Base-by-base conservation (phyloP, 1,139 yeast species). In the Hemisphaericaspora xylanilytica region DNA sequence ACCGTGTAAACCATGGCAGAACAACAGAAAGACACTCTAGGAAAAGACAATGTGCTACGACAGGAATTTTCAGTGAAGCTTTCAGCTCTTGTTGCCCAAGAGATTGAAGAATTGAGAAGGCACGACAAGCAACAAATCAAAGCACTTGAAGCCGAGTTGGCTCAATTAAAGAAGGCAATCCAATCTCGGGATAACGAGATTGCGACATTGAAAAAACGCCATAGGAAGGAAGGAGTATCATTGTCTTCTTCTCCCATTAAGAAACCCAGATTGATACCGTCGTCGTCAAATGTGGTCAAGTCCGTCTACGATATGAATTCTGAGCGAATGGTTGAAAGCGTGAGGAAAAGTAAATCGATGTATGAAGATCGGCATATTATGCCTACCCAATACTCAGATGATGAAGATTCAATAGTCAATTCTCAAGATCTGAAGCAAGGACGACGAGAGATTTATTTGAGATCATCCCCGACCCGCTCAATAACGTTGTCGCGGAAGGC, bases 301-400 rank as follows among this genome's bases (percentile, higher is more conserved):
- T 24, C 38, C 4, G 26, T 17, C 4, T 28, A 30, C 20, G 38
- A 33, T 11, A 10, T 28, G 10, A 33, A 28, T 24, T 12, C 29
- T 3, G 16, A 10, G n/a, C 21, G 21, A 13, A n/a, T 21, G 27
- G 29, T 25, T 5, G 18, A 26, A 17, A 24, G 28, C 11, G 27
- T 37, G 18, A 38, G 37, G 31, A 38, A 37, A 26, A 37, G 33
- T 10, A 37, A 42, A 28, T 40, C 42, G 5, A 33, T 38, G 36
- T 30, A 35, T 20, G 46, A 37, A 2, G 42, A 47, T 20, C 27
- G 44, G 17, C 45, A 41, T 36, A 28, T 44, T 32, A 22, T 48
- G 32, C 49, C 55, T 8, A 50, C 53, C 1, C 55, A 51, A 36
- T 50, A 51, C 26, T 48, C 52, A 2, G 44, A 43, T n/a, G 44